phyloP scores from a whole-genome alignment of 208 protist species.

The Trypanosoma conorhini region DNA sequence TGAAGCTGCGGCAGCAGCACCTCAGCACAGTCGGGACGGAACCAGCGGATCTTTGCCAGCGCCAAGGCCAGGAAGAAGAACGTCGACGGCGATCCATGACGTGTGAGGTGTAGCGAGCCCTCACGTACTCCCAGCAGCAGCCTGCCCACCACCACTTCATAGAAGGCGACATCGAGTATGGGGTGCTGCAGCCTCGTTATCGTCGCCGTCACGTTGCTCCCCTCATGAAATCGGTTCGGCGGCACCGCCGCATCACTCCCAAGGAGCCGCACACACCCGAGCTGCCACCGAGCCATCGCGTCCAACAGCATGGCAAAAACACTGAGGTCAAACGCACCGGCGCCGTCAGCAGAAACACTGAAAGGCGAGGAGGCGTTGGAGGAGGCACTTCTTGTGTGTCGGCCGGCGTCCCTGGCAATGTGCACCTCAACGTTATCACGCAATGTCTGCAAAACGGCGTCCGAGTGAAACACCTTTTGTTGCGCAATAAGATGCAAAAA shows the following conservation, averaged over 20 bases:
- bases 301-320: slow-evolving; percentile 41
- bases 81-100: slow-evolving; percentile 29
- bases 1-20: slow-evolving; percentile 47
- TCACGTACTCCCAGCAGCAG: slow-evolving; percentile 34
- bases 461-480: slow-evolving; percentile 43
- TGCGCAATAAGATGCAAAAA: slow-evolving; percentile 64
- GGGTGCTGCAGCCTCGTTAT: slow-evolving; percentile 31
- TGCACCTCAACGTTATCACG: slow-evolving; percentile 52
- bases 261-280: slow-evolving; percentile 19
- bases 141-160: slow-evolving; percentile 26
- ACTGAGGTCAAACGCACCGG: slow-evolving; percentile 16
- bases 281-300: slow-evolving; percentile 53
- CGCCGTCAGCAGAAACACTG: slow-evolving; percentile 14
- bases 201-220: background rate
- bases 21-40: slow-evolving; percentile 32
- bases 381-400: background rate
- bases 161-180: slow-evolving; percentile 44
- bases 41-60: slow-evolving; percentile 58
- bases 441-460: slow-evolving; percentile 58
- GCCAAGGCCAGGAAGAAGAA: slow-evolving; percentile 71
- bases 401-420: slow-evolving; percentile 8
- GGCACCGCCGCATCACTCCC: background rate
- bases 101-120: slow-evolving; percentile 29
- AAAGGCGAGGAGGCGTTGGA: background rate
- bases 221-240: background rate